These are phyloP conservation scores for Exserohilum turcica DNA, from an alignment of 2,329 filamentous ascomycete genomes.

Conservation along the genomic window DNA sequence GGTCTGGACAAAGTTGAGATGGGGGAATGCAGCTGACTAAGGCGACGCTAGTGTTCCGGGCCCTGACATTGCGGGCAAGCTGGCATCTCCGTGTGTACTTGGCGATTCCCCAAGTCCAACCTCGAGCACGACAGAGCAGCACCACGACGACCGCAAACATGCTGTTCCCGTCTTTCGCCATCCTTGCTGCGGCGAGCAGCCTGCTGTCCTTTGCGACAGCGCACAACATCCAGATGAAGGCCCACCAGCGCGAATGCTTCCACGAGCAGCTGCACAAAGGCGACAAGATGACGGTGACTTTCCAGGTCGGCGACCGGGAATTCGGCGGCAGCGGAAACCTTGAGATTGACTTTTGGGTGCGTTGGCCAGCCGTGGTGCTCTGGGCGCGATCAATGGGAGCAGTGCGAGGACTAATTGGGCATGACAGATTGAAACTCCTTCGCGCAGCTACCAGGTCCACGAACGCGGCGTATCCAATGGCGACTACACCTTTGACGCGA, in stretches of 20 bases:
- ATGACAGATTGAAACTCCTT: slow-evolving; percentile 75
- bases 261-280: slow-evolving; percentile 90
- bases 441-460: slow-evolving; percentile 75
- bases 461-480: slow-evolving; percentile 83
- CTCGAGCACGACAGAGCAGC: slow-evolving; percentile 16
- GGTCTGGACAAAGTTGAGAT: slow-evolving; percentile 1
- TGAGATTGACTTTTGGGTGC: slow-evolving; percentile 97
- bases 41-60: slow-evolving; percentile 4
- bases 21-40: slow-evolving; percentile 7
- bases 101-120: slow-evolving; percentile 13
- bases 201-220: slow-evolving; percentile 70
- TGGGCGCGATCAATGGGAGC: not conserved
- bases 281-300: slow-evolving; percentile 98
- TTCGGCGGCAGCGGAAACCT: slow-evolving; percentile 93
- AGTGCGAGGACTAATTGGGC: slow-evolving; percentile 11
- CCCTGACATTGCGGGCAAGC: slow-evolving; percentile 36
- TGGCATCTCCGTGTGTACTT: slow-evolving; percentile 39
- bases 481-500: slow-evolving; percentile 89
- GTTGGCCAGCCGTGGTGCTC: slow-evolving; percentile 3
- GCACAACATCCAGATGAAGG: slow-evolving; percentile 94
- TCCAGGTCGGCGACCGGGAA: slow-evolving; percentile 96
- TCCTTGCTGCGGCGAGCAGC: slow-evolving; percentile 56
- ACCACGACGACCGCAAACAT: slow-evolving; percentile 31
- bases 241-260: slow-evolving; percentile 96
- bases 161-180: slow-evolving; percentile 44